Percentiles rank a stretch among this genome's conserved stretches.
Conservation (phyloP, 2,329 filamentous ascomycete species). For the Aspergillus sp. region DNA sequence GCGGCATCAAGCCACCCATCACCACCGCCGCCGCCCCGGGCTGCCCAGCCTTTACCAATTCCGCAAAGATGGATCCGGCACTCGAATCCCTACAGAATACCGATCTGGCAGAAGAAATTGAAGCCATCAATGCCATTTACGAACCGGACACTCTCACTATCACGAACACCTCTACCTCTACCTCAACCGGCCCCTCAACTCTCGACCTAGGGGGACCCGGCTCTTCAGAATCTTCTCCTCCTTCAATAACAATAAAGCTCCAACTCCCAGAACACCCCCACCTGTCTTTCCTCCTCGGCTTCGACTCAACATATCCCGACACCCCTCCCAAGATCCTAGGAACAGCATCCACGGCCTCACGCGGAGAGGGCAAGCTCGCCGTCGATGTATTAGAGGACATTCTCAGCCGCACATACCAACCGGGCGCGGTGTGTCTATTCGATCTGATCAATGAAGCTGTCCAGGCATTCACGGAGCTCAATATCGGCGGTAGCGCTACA, state of each 20-base stretch:
- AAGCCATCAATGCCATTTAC: constrained; percentile 60
- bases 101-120: constrained; percentile 50
- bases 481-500: constrained; percentile 33
- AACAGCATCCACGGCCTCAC: constrained; percentile 72
- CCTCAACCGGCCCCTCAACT: constrained; percentile 23
- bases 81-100: constrained; percentile 32
- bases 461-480: constrained; percentile 58
- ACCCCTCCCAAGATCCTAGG: constrained; percentile 72
- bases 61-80: constrained; percentile 20
- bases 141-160: constrained; percentile 62
- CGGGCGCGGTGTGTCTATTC: constrained; percentile 81
- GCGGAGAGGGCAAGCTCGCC: constrained; percentile 71
- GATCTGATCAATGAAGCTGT: constrained; percentile 75
- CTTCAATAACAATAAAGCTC: constrained; percentile 57
- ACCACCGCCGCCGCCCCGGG: not conserved
- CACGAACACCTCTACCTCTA: constrained; percentile 24
- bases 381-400: constrained; percentile 69
- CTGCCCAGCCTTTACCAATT: not conserved
- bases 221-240: constrained; percentile 16
- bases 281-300: constrained; percentile 58
- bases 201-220: constrained; percentile 30
- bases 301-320: constrained; percentile 73
- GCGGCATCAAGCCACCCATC: not conserved
- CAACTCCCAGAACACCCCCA: constrained; percentile 62
- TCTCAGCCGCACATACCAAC: constrained; percentile 66